Conservation (phyloP, 805 yeast genomes). For the Wickerhamiella lipophila region DNA sequence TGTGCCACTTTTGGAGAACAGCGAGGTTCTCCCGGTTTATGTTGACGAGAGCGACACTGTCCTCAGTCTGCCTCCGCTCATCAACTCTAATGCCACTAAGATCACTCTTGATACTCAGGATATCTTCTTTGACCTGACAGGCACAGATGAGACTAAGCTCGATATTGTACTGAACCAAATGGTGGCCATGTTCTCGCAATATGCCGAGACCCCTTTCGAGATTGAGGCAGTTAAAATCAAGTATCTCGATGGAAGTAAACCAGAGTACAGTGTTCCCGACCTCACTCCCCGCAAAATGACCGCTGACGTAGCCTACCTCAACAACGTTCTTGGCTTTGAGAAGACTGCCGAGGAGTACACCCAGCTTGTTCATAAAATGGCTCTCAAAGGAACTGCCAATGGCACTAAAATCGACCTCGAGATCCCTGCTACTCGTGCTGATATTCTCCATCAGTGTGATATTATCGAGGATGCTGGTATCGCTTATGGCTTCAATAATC, state of each 20-base stretch:
- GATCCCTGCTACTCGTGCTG: constrained; percentile 92
- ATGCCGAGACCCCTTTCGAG: constrained; percentile 67
- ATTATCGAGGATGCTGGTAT: constrained; percentile 98
- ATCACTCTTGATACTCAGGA: constrained; percentile 73
- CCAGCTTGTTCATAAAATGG: constrained; percentile 64
- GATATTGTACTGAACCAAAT: constrained; percentile 85
- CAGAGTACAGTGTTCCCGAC: constrained; percentile 66
- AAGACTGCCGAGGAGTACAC: constrained; percentile 56
- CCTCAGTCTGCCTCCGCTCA: constrained; percentile 92
- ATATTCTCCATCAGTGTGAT: constrained; percentile 92
- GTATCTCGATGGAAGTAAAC: constrained; percentile 58
- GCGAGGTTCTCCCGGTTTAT: constrained; percentile 84
- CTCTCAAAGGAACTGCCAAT: constrained; percentile 51
- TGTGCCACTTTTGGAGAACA: constrained; percentile 74
- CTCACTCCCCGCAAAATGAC: constrained; percentile 51
- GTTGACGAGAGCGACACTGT: constrained; percentile 64
- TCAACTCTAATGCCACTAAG: constrained; percentile 84
- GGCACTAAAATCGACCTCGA: constrained; percentile 43
- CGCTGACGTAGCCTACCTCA: constrained; percentile 74
- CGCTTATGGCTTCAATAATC: constrained; percentile 86
- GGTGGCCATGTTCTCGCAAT: constrained; percentile 90
- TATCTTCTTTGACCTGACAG: constrained; percentile 87
- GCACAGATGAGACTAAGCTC: constrained; percentile 87
- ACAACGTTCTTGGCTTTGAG: constrained; percentile 81
- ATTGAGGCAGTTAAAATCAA: constrained; percentile 82